These are phyloP conservation scores for Calonectria honghensis DNA, from an alignment of 2,329 filamentous ascomycete species.

Conservation along the genomic window DNA sequence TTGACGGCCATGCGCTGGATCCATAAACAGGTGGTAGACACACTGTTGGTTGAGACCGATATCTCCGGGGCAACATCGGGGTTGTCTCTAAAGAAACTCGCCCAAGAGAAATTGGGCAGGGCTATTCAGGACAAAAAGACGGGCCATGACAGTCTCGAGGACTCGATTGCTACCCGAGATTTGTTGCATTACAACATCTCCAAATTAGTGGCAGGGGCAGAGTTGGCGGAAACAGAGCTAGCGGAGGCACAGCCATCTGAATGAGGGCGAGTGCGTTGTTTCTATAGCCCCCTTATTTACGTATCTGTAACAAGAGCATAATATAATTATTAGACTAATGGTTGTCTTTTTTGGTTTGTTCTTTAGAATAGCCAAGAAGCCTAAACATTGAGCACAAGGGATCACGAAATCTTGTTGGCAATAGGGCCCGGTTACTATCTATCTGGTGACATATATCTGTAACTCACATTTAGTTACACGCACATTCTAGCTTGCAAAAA, in stretches of 20 bases:
- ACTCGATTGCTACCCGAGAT: constrained; percentile 43
- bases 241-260: background rate
- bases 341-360: background rate
- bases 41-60: constrained; percentile 27
- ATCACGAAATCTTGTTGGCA: background rate
- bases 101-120: constrained; percentile 21
- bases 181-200: constrained; percentile 40
- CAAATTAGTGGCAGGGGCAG: background rate
- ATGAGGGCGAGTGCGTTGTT: background rate
- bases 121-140: constrained; percentile 25
- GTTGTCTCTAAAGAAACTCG: constrained; percentile 39
- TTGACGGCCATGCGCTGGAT: constrained; percentile 41
- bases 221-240: background rate
- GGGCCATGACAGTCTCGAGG: constrained; percentile 43
- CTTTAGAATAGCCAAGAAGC: background rate
- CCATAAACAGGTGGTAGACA: constrained; percentile 39
- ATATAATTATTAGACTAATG: background rate
- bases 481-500: background rate
- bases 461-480: background rate
- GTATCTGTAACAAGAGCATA: background rate
- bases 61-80: background rate
- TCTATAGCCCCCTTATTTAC: background rate
- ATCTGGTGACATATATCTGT: background rate
- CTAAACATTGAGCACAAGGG: background rate
- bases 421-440: background rate